Evolutionary conservation across 2,329 filamentous ascomycete species (phyloP).

Genomic region (Alternaria infectoria): DNA sequence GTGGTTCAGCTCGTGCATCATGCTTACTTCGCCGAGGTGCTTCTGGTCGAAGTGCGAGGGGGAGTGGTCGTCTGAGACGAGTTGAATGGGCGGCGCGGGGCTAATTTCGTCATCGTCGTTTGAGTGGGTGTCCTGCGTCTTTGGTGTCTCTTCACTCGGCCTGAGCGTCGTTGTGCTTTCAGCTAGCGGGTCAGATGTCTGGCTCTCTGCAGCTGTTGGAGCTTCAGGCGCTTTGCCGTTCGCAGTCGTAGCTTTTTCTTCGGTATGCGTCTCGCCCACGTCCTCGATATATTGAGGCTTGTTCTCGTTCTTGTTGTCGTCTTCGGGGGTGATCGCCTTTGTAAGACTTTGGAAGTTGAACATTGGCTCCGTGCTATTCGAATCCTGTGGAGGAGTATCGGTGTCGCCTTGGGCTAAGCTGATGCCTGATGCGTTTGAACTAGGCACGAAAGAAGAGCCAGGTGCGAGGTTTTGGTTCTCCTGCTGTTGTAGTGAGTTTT

Average conservation of each 20-base stretch:
- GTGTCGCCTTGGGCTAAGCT: conserved; percentile 45
- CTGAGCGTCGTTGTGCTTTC: conserved; percentile 40
- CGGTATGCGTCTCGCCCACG: conserved; percentile 18
- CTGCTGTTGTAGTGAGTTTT: conserved; percentile 36
- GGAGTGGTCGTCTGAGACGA: conserved; percentile 22
- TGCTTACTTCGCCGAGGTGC: conserved; percentile 41
- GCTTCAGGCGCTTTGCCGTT: conserved; percentile 6
- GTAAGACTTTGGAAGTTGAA: conserved; percentile 91
- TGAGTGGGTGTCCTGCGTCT: conserved; percentile 1
- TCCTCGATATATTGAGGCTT: conserved; percentile 51
- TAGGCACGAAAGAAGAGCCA: conserved; percentile 55
- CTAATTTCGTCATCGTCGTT: conserved; percentile 35
- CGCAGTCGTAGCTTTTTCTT: conserved; percentile 3
- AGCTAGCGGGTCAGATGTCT: conserved; percentile 22
- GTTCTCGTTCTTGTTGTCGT: conserved; percentile 50
- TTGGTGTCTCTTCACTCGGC: conserved; percentile 18
- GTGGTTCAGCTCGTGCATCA: conserved; percentile 34
- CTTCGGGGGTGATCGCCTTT: conserved; percentile 77
- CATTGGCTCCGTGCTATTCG: conserved; percentile 72
- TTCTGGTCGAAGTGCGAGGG: conserved; percentile 40
- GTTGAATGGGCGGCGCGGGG: conserved; percentile 31
- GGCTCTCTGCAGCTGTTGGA: neutral
- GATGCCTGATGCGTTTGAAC: conserved; percentile 61
- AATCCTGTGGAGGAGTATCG: conserved; percentile 44
- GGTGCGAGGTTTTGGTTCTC: conserved; percentile 43